Evolutionary conservation across 805 yeast genomes (phyloP), one percentile per base, ranked within the genome.

Genomic region (Wickerhamiella lipophila): DNA sequence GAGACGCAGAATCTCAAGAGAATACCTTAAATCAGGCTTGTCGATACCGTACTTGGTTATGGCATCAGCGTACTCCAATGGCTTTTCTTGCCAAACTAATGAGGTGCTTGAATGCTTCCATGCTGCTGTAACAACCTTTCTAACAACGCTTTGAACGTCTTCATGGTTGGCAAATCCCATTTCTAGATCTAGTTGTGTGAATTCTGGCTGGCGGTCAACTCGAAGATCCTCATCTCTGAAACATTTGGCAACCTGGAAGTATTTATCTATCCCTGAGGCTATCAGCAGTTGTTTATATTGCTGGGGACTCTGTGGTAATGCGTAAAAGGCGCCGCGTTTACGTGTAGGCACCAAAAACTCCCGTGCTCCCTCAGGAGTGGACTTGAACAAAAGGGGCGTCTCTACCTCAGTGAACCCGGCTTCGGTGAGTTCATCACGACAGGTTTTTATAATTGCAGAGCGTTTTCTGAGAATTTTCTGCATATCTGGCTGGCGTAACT

Each of bases 291-390:
- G 98, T 61, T 92, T 92, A 61, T 89, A 92, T 61, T 92, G 98
- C 62, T 92, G 99, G 0, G 98, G 99, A 13, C 96, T 85, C 63
- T 92, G 99, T 0, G 97, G 96, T 25, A 92, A 69, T 0, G 98
- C 96, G 62, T 89, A 92, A 63, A 83, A 82, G 16, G 69, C 66
- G 2, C 66, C 64, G 1, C 67, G 60, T 13, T 73, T 67, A 55
- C 97, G 72, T 0, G 96, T 85, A 0, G 98, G 98, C 0, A 92
- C 96, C 43, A 92, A 65, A 62, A 89, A 92, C 64, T 92, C 99
- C 34, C 94, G 72, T 1, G 98, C 98, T 13, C 98, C 98, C 64
- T 92, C 98, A 0, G 98, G 98, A 0, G 98, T 92, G 1, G 95
- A 83, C 60, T 92, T 88, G 71, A 92, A 92, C 25, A 92, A 66